phyloP scores from a whole-genome alignment of 2,329 filamentous ascomycete species.

The Phaeosphaeriaceae sp. region DNA sequence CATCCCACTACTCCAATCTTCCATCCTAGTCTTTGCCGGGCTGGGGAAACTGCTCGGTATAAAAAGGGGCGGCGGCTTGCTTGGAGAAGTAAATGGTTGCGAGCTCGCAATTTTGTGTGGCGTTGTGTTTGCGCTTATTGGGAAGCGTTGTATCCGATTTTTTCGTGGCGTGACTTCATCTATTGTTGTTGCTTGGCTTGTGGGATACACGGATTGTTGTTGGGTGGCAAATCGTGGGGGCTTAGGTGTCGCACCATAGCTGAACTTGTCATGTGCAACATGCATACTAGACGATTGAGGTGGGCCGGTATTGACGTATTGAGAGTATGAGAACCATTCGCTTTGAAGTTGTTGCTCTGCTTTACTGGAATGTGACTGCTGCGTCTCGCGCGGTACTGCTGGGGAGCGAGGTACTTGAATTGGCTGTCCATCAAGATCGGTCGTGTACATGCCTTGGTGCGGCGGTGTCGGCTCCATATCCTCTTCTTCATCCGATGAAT shows the following conservation, averaged over 20 bases:
- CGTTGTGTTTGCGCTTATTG: conserved; percentile 26
- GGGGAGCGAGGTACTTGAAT: conserved; percentile 35
- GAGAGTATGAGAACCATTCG: conserved; percentile 42
- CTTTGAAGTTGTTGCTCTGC: conserved; percentile 42
- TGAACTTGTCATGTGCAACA: conserved; percentile 30
- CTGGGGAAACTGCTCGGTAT: conserved; percentile 46
- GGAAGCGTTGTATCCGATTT: conserved; percentile 12
- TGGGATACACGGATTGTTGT: conserved; percentile 10
- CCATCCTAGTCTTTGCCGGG: conserved; percentile 24
- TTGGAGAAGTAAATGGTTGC: conserved; percentile 27
- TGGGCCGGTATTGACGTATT: conserved; percentile 27
- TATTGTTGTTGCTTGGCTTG: conserved; percentile 45
- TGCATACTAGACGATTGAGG: conserved; percentile 37
- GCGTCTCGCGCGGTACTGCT: conserved; percentile 24
- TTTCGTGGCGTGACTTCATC: conserved; percentile 33
- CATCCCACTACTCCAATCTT: conserved; percentile 37
- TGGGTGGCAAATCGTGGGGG: background rate
- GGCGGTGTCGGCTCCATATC: conserved; percentile 10
- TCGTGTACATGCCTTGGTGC: conserved; percentile 1
- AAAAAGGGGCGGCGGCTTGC: conserved; percentile 36
- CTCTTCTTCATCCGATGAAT: conserved; percentile 24
- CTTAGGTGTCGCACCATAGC: conserved; percentile 34
- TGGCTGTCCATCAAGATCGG: conserved; percentile 25
- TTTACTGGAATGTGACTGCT: conserved; percentile 39
- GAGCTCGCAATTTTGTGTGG: conserved; percentile 29